Percentiles rank a stretch among this genome's conserved stretches.
Evolutionary conservation across 2,329 filamentous ascomycete genomes (phyloP).

Genomic region (Trematosphaeria pertusa): DNA sequence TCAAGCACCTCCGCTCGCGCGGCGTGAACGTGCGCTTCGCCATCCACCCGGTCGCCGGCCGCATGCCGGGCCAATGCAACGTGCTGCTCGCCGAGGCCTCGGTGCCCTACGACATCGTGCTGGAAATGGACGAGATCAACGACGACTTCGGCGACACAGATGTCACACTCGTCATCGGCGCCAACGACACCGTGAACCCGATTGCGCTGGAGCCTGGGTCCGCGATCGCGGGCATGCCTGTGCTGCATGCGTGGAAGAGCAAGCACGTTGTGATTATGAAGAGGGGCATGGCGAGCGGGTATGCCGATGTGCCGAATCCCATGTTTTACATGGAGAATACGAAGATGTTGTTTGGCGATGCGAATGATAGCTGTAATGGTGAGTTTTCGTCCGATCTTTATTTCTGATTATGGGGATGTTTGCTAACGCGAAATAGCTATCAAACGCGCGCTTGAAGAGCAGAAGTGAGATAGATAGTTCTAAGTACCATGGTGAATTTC

Average conservation of each 20-base stretch:
- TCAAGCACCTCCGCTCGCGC: conserved; percentile 72
- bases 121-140: conserved; percentile 97
- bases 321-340: conserved; percentile 93
- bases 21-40: conserved; percentile 86
- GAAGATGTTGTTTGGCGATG: conserved; percentile 92
- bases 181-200: conserved; percentile 92
- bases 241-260: conserved; percentile 91
- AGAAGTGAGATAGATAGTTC: conserved; percentile 36
- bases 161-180: conserved; percentile 85
- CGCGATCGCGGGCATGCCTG: conserved; percentile 90
- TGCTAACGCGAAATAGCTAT: conserved; percentile 39
- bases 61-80: conserved; percentile 94
- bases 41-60: conserved; percentile 87
- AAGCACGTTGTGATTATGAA: conserved; percentile 96
- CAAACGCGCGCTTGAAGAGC: conserved; percentile 46
- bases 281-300: conserved; percentile 85
- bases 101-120: conserved; percentile 89
- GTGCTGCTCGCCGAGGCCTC: conserved; percentile 86
- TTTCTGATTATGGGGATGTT: neutral
- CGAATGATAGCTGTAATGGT: conserved; percentile 80
- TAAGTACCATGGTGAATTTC: too few species aligned
- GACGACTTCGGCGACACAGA: conserved; percentile 89
- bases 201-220: conserved; percentile 84
- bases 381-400: conserved; percentile 17
- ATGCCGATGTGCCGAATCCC: conserved; percentile 89